phyloP scores from a whole-genome alignment of 2,329 filamentous ascomycete species.

The Neofusicoccum kwambonambiense region DNA sequence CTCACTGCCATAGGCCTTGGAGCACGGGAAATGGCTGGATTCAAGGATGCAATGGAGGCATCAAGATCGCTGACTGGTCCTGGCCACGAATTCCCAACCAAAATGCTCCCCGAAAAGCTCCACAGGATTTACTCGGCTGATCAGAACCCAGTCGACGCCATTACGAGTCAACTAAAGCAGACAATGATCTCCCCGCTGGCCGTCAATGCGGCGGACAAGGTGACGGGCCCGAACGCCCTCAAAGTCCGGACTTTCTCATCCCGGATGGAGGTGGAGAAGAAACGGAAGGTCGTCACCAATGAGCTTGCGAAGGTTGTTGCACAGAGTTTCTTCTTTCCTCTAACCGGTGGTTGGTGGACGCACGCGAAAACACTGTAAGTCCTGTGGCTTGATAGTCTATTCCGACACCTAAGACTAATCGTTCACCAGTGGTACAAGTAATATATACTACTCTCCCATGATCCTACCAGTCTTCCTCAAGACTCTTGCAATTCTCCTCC shows the following conservation, averaged over 20 bases:
- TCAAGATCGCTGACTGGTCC: background rate
- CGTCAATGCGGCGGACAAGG: constrained; percentile 73
- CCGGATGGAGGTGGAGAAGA: constrained; percentile 65
- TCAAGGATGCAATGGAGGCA: constrained; percentile 56
- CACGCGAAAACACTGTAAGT: constrained; percentile 53
- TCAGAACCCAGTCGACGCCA: constrained; percentile 62
- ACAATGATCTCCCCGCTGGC: constrained; percentile 79
- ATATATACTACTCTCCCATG: constrained; percentile 68
- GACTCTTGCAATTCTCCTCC: constrained; percentile 78
- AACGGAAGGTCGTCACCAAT: constrained; percentile 63
- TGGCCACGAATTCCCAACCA: constrained; percentile 66
- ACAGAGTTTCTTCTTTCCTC: constrained; percentile 78
- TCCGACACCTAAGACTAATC: background rate
- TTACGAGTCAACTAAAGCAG: constrained; percentile 67
- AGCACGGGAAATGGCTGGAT: constrained; percentile 80
- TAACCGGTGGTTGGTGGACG: constrained; percentile 77
- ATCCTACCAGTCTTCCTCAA: constrained; percentile 79
- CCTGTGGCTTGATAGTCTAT: constrained; percentile 16
- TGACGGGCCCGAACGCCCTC: constrained; percentile 76
- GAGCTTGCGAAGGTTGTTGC: constrained; percentile 74
- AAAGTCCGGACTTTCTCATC: constrained; percentile 90
- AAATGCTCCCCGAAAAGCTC: constrained; percentile 70
- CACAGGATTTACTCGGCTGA: constrained; percentile 65
- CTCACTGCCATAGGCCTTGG: constrained; percentile 79
- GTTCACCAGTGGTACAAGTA: constrained; percentile 25